Evolutionary conservation across 164 flowering plant genomes (phyloP).

Genomic region (Echeveria elegans): DNA sequence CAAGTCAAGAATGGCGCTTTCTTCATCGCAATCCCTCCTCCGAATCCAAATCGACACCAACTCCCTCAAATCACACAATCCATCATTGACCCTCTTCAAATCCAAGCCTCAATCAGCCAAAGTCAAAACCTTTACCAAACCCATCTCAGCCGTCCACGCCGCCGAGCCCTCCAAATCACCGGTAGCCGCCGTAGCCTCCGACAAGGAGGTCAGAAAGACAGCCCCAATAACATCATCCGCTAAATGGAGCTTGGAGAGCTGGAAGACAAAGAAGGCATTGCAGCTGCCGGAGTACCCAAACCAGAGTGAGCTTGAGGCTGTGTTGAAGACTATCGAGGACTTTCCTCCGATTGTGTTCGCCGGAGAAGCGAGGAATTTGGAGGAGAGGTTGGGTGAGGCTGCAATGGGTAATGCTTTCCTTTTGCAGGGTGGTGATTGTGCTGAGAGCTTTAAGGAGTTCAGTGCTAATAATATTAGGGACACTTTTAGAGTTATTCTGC

Average conservation of each 20-base stretch:
- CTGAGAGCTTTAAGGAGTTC: constrained; percentile 54
- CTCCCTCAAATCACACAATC: background rate
- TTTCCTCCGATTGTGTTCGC: constrained; percentile 42
- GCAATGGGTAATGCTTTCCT: constrained; percentile 42
- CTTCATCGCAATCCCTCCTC: background rate
- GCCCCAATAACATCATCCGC: constrained; percentile 7
- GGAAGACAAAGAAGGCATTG: constrained; percentile 38
- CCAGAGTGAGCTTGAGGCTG: constrained; percentile 22
- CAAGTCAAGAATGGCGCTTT: constrained; percentile 1
- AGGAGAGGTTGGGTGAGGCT: too few relatives aligned
- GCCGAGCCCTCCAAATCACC: constrained; percentile 23
- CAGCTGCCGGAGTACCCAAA: constrained; percentile 43
- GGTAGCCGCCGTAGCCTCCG: constrained; percentile 1
- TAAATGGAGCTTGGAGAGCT: constrained; percentile 32
- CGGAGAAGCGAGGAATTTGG: too few relatives aligned
- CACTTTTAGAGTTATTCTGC: constrained; percentile 34
- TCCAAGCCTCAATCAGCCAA: background rate
- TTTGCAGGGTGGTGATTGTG: constrained; percentile 41
- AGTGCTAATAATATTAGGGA: constrained; percentile 38
- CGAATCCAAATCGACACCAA: background rate
- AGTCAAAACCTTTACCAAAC: constrained; percentile 5
- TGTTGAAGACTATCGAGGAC: constrained; percentile 28
- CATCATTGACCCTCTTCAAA: constrained; percentile 1
- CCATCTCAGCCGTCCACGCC: constrained; percentile 31
- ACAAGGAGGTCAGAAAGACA: constrained; percentile 4